Conservation (phyloP, 2,329 filamentous ascomycete genomes). For the Fonsecaea erecta region DNA sequence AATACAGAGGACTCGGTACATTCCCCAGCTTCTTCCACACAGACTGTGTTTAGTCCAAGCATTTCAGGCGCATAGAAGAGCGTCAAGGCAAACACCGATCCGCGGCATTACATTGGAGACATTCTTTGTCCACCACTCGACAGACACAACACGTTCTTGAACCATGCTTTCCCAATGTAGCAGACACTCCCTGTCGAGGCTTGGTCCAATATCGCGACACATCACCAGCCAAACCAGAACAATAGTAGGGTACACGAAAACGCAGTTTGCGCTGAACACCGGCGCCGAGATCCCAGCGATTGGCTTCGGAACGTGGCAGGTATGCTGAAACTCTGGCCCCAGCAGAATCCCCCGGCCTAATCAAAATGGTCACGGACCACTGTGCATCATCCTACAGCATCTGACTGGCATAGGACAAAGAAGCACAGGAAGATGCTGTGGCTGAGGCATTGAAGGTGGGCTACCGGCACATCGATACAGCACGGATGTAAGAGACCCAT, state of each 20-base stretch:
- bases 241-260: slow-evolving; percentile 30
- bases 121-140: background rate
- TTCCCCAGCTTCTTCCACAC: background rate
- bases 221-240: slow-evolving; percentile 25
- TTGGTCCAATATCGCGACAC: slow-evolving; percentile 25
- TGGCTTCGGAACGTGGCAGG: slow-evolving; percentile 60
- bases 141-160: background rate
- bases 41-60: background rate
- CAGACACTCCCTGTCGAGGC: slow-evolving; percentile 11
- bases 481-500: slow-evolving; percentile 45
- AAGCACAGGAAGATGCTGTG: slow-evolving; percentile 56
- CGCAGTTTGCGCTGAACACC: slow-evolving; percentile 48
- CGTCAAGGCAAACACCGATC: background rate
- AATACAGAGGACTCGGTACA: background rate
- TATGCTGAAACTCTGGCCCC: slow-evolving; percentile 1
- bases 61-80: background rate
- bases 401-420: slow-evolving; percentile 46
- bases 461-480: slow-evolving; percentile 48
- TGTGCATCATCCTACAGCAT: background rate
- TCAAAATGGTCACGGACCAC: background rate
- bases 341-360: background rate
- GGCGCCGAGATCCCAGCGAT: slow-evolving; percentile 54
- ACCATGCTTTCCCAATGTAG: slow-evolving; percentile 24
- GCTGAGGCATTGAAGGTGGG: slow-evolving; percentile 47
- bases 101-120: background rate